phyloP scores from a whole-genome alignment of 257 asterid species.

The Nicotiana undulata region DNA sequence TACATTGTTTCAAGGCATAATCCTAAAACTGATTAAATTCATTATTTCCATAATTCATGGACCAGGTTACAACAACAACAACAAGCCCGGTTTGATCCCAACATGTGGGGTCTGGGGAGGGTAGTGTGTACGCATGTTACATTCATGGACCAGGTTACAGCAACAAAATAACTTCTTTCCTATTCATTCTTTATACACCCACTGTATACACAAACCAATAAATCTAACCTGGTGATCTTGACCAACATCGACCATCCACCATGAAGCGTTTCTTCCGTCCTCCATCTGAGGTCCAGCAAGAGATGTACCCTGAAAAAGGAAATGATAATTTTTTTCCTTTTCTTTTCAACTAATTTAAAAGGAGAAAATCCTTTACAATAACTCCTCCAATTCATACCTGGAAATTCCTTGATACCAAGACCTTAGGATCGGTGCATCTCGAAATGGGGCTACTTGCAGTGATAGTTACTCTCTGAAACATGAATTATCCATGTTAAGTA shows the following conservation, averaged over 20 bases:
- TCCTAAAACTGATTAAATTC: background rate
- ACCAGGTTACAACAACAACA: background rate
- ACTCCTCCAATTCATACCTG: constrained; percentile 38
- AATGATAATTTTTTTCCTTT: background rate
- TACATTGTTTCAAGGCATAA: background rate
- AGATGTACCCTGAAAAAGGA: constrained; percentile 61
- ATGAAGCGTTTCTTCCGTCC: constrained; percentile 53
- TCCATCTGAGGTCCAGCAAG: constrained; percentile 83
- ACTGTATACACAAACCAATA: background rate
- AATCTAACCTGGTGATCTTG: constrained; percentile 75
- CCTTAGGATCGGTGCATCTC: constrained; percentile 95
- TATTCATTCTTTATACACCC: background rate
- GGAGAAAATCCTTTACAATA: background rate
- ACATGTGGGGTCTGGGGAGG: too few species aligned
- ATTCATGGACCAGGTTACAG: background rate
- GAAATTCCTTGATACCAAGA: constrained; percentile 79
- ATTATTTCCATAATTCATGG: background rate
- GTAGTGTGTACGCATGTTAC: too few species aligned
- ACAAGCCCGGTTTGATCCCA: too few species aligned
- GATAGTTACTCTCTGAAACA: constrained; percentile 61
- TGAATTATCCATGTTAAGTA: background rate
- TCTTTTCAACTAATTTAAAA: background rate
- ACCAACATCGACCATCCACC: constrained; percentile 98
- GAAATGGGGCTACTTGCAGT: constrained; percentile 85
- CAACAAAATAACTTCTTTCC: background rate